A percentile compares a stretch with the other conserved stretches of the same genome.
Conservation (phyloP, 2,329 filamentous ascomycete genomes). For the Pezicula neosporulosa region DNA sequence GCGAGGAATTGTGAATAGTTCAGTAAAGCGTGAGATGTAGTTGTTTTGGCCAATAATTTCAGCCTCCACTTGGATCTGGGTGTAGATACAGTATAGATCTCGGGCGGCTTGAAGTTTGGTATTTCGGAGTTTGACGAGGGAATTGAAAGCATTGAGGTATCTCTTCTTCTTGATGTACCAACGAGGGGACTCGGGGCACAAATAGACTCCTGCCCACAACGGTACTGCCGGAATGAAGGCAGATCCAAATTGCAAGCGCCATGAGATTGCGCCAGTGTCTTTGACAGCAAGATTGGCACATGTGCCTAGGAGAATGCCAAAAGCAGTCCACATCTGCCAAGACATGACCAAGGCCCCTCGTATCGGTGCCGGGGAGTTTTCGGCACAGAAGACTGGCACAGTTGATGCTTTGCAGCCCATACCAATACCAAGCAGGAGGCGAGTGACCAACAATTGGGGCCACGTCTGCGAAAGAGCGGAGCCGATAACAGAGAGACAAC, state of each 20-base stretch:
- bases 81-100: conserved; percentile 56
- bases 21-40: conserved; percentile 58
- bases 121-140: conserved; percentile 54
- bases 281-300: conserved; percentile 37
- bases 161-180: conserved; percentile 51
- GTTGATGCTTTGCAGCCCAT: conserved; percentile 52
- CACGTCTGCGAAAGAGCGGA: conserved; percentile 55
- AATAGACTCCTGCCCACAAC: conserved; percentile 55
- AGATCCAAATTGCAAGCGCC: conserved; percentile 60
- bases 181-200: conserved; percentile 60
- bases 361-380: conserved; percentile 47
- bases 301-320: conserved; percentile 50
- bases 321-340: conserved; percentile 69
- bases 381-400: conserved; percentile 46
- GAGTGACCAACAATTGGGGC: conserved; percentile 48
- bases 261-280: conserved; percentile 52
- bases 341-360: conserved; percentile 69
- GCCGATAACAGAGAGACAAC: conserved; percentile 57
- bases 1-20: conserved; percentile 67
- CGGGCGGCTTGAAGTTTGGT: conserved; percentile 56
- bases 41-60: conserved; percentile 46
- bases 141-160: conserved; percentile 49
- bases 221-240: conserved; percentile 58
- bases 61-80: conserved; percentile 41
- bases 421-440: conserved; percentile 52